Evolutionary conservation across 2,329 filamentous ascomycete species (phyloP), one percentile per base, ranked within the genome.

Genomic region (Exophiala calicioides): DNA sequence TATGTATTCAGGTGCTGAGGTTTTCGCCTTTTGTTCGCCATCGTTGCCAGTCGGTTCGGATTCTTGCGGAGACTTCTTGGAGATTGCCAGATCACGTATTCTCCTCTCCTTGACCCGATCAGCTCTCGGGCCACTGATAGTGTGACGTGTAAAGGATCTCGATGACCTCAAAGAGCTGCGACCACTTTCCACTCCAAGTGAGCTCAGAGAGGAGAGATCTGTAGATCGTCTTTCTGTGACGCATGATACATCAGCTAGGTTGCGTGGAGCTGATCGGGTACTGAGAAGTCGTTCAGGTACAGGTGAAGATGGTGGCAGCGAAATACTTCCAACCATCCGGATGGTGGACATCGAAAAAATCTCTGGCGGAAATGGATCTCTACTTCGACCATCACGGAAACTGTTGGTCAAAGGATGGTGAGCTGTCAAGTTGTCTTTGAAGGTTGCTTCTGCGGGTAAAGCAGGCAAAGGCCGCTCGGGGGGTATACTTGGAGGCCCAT

Each of bases 291-390:
- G n/a, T n/a, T n/a, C n/a, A n/a, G n/a, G n/a, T n/a, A n/a, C n/a
- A n/a, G n/a, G n/a, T n/a, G n/a, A n/a, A n/a, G n/a, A n/a, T n/a
- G n/a, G n/a, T n/a, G n/a, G n/a, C n/a, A n/a, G n/a, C n/a, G n/a
- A n/a, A n/a, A n/a, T n/a, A n/a, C n/a, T n/a, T n/a, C 18, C 19
- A 18, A 3, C 70, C 70, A 21, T 60, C 63, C 2, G 79, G 67
- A 41, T 73, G 58, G 30, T 76, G 70, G 1, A 70, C 64, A 27
- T 74, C 62, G 3, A 80, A 69, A 41, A 79, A 79, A 53, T 80
- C 69, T 9, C 70, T 61, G 0, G 76, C 78, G 10, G 81, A 73
- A 20, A 80, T 69, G 5, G 79, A n/a, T n/a, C n/a, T n/a, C n/a
- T n/a, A n/a, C n/a, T n/a, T n/a, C n/a, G n/a, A 12, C 9, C 26